phyloP scores from a whole-genome alignment of 2,329 filamentous ascomycete species.

The Penicillium nordicum region DNA sequence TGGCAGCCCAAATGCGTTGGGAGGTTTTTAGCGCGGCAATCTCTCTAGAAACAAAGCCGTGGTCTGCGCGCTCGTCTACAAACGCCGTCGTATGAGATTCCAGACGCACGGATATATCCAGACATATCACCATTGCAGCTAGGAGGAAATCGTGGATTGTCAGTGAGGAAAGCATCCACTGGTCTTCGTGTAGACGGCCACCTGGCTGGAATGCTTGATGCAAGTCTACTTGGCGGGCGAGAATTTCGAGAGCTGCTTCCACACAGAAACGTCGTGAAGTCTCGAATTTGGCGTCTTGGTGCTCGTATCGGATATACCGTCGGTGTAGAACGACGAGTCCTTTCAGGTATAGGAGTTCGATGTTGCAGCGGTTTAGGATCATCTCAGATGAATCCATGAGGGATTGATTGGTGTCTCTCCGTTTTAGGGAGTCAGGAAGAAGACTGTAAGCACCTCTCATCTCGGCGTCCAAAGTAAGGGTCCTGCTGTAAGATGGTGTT shows the following conservation, averaged over 20 bases:
- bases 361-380: constrained; percentile 50
- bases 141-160: constrained; percentile 59
- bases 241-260: constrained; percentile 46
- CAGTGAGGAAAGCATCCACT: constrained; percentile 58
- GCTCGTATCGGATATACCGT: constrained; percentile 43
- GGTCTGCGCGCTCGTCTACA: background rate
- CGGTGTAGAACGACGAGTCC: constrained; percentile 50
- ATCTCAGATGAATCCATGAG: constrained; percentile 47
- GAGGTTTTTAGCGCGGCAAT: constrained; percentile 10
- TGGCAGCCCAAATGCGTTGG: constrained; percentile 14
- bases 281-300: constrained; percentile 32
- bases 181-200: constrained; percentile 49
- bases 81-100: background rate
- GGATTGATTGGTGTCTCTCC: constrained; percentile 28
- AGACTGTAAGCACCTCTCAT: constrained; percentile 16
- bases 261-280: constrained; percentile 45
- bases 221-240: constrained; percentile 48
- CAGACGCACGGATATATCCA: constrained; percentile 28
- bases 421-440: constrained; percentile 20
- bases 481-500: constrained; percentile 14
- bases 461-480: constrained; percentile 25
- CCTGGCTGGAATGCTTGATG: constrained; percentile 51
- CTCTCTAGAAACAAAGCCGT: constrained; percentile 1
- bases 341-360: constrained; percentile 50
- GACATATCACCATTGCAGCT: constrained; percentile 56